Evolutionary conservation across 2,329 filamentous ascomycete species (phyloP).

Genomic region (Curvularia sp.): DNA sequence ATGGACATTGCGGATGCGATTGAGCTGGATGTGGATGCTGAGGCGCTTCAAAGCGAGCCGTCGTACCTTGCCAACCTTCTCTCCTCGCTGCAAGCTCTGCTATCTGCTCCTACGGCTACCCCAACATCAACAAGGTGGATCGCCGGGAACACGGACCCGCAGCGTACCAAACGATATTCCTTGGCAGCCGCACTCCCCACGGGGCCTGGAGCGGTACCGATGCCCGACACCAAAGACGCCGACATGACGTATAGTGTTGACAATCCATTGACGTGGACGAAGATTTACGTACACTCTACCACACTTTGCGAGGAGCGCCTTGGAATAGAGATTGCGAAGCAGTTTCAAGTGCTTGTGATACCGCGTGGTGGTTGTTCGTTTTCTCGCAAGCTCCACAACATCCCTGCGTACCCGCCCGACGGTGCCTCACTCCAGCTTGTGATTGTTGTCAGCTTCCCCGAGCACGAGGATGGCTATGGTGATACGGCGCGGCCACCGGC

Average conservation of each 20-base stretch:
- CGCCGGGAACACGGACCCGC: conserved; percentile 13
- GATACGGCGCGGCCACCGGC: conserved; percentile 48
- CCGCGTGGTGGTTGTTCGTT: conserved; percentile 86
- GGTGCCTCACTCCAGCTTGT: conserved; percentile 75
- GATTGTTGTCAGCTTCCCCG: conserved; percentile 72
- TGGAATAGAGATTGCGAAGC: conserved; percentile 58
- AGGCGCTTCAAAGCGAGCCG: conserved; percentile 34
- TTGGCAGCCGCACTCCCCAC: conserved; percentile 62
- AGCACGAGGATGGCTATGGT: conserved; percentile 43
- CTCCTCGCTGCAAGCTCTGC: conserved; percentile 45
- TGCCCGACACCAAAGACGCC: conserved; percentile 64
- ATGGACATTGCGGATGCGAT: conserved; percentile 30
- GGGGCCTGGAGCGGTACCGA: conserved; percentile 70
- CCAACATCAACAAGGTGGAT: conserved; percentile 18
- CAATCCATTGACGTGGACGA: conserved; percentile 69
- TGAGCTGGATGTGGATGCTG: conserved; percentile 37
- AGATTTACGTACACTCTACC: conserved; percentile 71
- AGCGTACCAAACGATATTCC: conserved; percentile 34
- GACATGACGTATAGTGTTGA: conserved; percentile 42
- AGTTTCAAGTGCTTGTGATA: conserved; percentile 80
- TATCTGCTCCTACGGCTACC: conserved; percentile 35
- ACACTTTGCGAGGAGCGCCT: conserved; percentile 69
- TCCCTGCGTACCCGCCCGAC: conserved; percentile 76
- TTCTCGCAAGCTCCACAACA: conserved; percentile 79
- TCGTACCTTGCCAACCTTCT: conserved; percentile 47